phyloP scores from a whole-genome alignment of 768 basidiomycete genomes.

The Lentinula boryana region DNA sequence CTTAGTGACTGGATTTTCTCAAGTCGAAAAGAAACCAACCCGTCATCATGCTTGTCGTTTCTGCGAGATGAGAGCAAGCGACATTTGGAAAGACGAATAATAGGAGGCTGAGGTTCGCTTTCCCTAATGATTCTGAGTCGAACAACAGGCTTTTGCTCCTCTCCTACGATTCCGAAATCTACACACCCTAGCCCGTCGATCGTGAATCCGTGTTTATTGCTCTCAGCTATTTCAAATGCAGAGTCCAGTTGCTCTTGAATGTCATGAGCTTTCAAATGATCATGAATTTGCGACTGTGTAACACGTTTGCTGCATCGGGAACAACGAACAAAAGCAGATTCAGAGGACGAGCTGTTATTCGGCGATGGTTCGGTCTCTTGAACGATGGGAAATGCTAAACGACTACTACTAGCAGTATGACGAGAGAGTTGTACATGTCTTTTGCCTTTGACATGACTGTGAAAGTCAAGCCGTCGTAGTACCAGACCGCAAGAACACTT shows the following conservation, averaged over 20 bases:
- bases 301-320: constrained; percentile 14
- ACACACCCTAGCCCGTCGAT: constrained; percentile 43
- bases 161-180: constrained; percentile 21
- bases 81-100: neutral
- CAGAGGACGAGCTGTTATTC: neutral
- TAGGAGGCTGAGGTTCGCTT: neutral
- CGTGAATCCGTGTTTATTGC: constrained; percentile 40
- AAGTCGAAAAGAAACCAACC: neutral
- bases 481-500: constrained; percentile 30
- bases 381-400: neutral
- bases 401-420: neutral
- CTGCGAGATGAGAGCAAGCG: neutral
- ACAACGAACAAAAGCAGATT: neutral
- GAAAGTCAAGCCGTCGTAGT: constrained; percentile 12
- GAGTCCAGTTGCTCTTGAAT: constrained; percentile 24
- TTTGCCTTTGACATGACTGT: constrained; percentile 23
- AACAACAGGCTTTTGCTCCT: constrained; percentile 17
- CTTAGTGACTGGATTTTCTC: neutral
- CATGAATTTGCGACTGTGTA: constrained; percentile 13
- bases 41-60: neutral
- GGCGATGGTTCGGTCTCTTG: neutral
- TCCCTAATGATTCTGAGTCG: constrained; percentile 8
- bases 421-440: constrained; percentile 14
- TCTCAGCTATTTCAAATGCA: constrained; percentile 33
- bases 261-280: constrained; percentile 25